Base-by-base conservation (phyloP, 2,329 filamentous ascomycete species). In the Claviceps fusiformis region DNA sequence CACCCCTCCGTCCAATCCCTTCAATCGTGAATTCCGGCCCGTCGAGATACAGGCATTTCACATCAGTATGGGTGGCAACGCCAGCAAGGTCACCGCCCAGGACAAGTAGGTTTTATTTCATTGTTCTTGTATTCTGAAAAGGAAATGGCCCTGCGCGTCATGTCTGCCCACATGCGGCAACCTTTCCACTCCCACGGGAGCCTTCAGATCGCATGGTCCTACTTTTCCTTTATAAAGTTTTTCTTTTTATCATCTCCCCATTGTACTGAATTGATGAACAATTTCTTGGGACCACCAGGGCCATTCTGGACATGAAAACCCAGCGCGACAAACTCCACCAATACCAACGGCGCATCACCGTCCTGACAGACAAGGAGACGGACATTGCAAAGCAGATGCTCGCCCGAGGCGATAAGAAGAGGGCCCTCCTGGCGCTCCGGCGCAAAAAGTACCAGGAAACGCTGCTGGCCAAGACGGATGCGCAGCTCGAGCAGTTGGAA, bases 361-460 rank as follows among this genome's bases (percentile, higher is more conserved):
- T 88, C 53, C 82, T 98, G 43, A 96, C 92, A 7, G 81, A 85
- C 66, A 86, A 86, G 61, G 92, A 98, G 73, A 95, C 87, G 51
- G 86, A 84, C 49, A 86, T 95, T 56, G 92, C 93, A 27, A 83
- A 82, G 61, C 80, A 89, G 73, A 91, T 95, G 73, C 79, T 97
- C 24, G 82, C 83, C 19, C 79, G 81, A 58, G 85, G 87, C 64
- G 87, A 96, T 73, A 91, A 89, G 71, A 74, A 80, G 62, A 83
- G 84, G 59, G 93, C 93, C 1, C 79, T 96, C 27, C 79, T 97
- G 37, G 93, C 93, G 1, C 79, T 98, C 58, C 86, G 93, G 56
- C 82, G 91, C 62, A 96, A 96, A 73, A 98, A 97, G 70, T 97
- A 95, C 76, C 93, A 98, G 69, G 88, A 97, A 69, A 85, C 87